Conservation (phyloP, 805 yeast species). For the Candida rishiriensis region DNA sequence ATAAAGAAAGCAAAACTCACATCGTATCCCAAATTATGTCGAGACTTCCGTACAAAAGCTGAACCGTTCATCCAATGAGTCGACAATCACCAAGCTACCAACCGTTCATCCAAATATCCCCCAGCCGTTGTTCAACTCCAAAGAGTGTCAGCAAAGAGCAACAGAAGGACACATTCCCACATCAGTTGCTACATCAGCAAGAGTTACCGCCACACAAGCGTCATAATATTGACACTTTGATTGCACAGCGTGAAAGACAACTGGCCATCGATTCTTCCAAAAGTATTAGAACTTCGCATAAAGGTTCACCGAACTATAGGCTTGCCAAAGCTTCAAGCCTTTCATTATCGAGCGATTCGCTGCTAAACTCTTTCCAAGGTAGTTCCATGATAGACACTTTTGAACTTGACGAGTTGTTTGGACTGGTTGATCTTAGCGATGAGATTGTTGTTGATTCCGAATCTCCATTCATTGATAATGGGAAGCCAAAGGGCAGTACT, state of each 20-base stretch:
- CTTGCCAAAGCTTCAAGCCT: not conserved
- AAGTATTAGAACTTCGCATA: constrained; percentile 4
- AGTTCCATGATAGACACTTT: constrained; percentile 12
- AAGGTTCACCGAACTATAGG: constrained; percentile 5
- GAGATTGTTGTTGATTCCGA: too few species aligned
- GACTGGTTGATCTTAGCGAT: not conserved
- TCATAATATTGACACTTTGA: not conserved
- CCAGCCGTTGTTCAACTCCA: too few species aligned
- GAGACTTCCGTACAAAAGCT: too few species aligned
- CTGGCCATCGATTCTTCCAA: not conserved
- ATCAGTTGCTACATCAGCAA: too few species aligned
- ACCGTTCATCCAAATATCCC: too few species aligned
- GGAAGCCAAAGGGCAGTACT: not conserved
- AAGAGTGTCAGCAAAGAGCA: too few species aligned
- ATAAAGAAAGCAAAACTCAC: too few species aligned
- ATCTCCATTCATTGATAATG: not conserved
- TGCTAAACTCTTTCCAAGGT: constrained; percentile 9
- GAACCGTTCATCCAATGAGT: too few species aligned
- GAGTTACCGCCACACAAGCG: not conserved
- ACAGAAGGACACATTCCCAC: too few species aligned
- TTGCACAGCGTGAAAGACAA: too few species aligned
- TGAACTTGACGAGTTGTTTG: constrained; percentile 9
- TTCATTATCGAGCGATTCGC: constrained; percentile 14
- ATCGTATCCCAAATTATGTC: too few species aligned
- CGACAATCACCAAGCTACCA: too few species aligned